phyloP scores from a whole-genome alignment of 495 filamentous ascomycete genomes.

The Aspergillus mulundensis region DNA sequence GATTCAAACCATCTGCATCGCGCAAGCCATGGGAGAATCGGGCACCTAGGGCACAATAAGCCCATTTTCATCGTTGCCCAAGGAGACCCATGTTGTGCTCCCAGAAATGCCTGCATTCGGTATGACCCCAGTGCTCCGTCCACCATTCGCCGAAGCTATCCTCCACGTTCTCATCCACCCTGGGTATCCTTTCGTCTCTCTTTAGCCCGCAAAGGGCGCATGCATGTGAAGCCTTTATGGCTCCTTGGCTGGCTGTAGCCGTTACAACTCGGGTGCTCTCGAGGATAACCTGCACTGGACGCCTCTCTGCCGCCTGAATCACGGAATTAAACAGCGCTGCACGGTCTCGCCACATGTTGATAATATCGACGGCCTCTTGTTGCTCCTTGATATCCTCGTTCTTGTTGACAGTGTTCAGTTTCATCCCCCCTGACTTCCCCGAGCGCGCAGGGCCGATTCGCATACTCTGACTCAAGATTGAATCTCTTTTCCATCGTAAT shows the following conservation, averaged over 20 bases:
- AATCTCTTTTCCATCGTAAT: constrained; percentile 85
- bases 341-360: constrained; percentile 61
- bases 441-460: constrained; percentile 69
- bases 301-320: constrained; percentile 31
- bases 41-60: neutral
- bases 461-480: constrained; percentile 80
- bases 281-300: constrained; percentile 62
- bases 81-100: constrained; percentile 62
- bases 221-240: constrained; percentile 63
- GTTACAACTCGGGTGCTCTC: constrained; percentile 58
- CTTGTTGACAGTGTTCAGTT: constrained; percentile 76
- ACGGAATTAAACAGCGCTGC: constrained; percentile 38
- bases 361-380: constrained; percentile 76
- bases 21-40: neutral
- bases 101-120: constrained; percentile 82
- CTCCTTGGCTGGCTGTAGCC: constrained; percentile 53
- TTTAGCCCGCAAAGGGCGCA: constrained; percentile 88
- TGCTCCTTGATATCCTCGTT: constrained; percentile 78
- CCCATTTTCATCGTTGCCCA: constrained; percentile 51
- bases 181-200: constrained; percentile 73
- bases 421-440: constrained; percentile 74
- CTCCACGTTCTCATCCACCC: constrained; percentile 70
- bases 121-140: constrained; percentile 84
- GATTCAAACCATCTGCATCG: neutral
- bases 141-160: constrained; percentile 97